Evolutionary conservation across 306 rosid species (phyloP), one percentile per base, ranked within the genome.

Genomic region (Cicer yamashitae): DNA sequence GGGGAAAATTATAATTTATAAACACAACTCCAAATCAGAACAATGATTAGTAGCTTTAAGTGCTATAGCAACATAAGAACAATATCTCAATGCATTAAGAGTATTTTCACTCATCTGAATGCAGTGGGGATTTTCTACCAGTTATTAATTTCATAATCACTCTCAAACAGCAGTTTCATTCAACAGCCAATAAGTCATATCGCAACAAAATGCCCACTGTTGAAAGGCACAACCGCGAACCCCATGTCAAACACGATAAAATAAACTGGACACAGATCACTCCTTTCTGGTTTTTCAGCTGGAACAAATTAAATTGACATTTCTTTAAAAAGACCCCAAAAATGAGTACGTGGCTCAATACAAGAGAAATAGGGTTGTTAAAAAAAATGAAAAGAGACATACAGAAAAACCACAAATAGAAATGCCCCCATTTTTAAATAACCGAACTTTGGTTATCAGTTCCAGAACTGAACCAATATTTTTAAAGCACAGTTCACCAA

Each of bases 1-100:
- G 63, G 50, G 13, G 3, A 62, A 51, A 78, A 67, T 65, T 58
- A 65, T 15, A 51, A 78, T 59, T 65, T 58, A 65, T 15, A 48
- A 64, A 58, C 52, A 70, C 22, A 56, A 18, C 40, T 15, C 63
- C 54, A 52, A 76, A 70, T 46, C 48, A 54, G 43, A 53, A 54
- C 53, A 67, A 48, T 34, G 8, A 15, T 61, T 40, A 30, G 20
- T 44, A 57, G 71, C 45, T 54, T 63, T 54, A 64, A 22, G 65
- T 30, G 53, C 5, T 39, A 17, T 61, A 46, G 39, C 46, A 68
- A 47, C 14, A 18, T 25, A 38, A 37, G 3, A 72, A 51, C 10
- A 46, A 18, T 13, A 17, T 57, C 22, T 14, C 63, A 38, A 47
- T 40, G 13, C 45, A 30, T 1, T 39, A 37, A 39, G 30, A 20